Percentiles rank a stretch among this genome's conserved stretches.
Evolutionary conservation across 805 yeast species (phyloP).

Genomic region (Metschnikowia henanensis): DNA sequence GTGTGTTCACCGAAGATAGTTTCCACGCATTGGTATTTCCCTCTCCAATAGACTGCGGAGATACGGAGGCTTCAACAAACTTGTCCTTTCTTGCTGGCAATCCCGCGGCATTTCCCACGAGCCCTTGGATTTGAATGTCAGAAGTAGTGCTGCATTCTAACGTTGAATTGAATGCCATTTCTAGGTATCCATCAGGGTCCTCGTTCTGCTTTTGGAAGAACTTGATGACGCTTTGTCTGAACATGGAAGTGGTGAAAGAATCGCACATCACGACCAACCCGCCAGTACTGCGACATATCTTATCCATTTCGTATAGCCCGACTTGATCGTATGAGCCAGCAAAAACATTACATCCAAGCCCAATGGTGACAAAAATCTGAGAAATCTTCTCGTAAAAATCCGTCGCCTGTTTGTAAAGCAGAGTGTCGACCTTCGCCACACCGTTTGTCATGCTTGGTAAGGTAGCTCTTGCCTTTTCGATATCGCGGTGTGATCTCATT

Average conservation of each 20-base stretch:
- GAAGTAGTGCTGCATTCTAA: constrained; percentile 53
- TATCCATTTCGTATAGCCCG: constrained; percentile 67
- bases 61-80: constrained; percentile 25
- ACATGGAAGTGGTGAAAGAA: constrained; percentile 65
- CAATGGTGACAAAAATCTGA: constrained; percentile 44
- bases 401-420: constrained; percentile 37
- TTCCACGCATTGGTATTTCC: constrained; percentile 62
- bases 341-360: constrained; percentile 56
- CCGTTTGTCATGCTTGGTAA: constrained; percentile 33
- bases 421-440: constrained; percentile 28
- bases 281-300: constrained; percentile 56
- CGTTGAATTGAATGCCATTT: constrained; percentile 59
- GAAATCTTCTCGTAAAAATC: constrained; percentile 53
- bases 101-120: constrained; percentile 63
- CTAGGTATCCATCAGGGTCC: constrained; percentile 34
- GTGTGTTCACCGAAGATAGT: constrained; percentile 53
- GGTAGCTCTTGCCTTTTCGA: constrained; percentile 41
- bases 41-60: constrained; percentile 44
- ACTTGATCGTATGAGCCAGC: constrained; percentile 71
- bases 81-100: constrained; percentile 32
- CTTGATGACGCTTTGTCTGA: constrained; percentile 61
- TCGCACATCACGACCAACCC: constrained; percentile 64
- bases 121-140: constrained; percentile 55
- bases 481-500: constrained; percentile 65
- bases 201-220: constrained; percentile 41